These are phyloP conservation scores for Shiraia bambusicola DNA, from an alignment of 2,329 filamentous ascomycete species.

Conservation along the genomic window DNA sequence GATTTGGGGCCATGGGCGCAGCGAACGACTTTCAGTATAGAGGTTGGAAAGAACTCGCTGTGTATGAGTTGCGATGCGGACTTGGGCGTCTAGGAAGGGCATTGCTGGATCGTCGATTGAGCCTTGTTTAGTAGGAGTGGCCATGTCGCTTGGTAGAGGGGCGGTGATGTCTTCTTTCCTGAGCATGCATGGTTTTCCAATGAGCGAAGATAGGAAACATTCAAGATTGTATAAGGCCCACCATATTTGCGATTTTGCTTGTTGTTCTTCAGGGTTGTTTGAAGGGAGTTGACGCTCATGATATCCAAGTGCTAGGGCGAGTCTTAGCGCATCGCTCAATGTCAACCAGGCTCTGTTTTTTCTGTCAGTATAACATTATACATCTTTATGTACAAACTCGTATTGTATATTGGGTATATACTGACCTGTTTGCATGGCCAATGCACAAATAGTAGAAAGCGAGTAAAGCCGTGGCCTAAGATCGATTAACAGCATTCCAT, in stretches of 20 bases:
- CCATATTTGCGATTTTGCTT: conserved; percentile 39
- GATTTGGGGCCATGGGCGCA: conserved; percentile 32
- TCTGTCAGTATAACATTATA: conserved; percentile 11
- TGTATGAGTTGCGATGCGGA: conserved; percentile 4
- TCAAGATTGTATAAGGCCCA: conserved; percentile 41
- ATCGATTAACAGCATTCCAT: conserved; percentile 18
- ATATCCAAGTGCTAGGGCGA: conserved; percentile 35
- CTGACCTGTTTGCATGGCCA: conserved; percentile 35
- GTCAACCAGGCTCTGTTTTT: conserved; percentile 35
- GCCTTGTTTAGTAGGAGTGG: background rate
- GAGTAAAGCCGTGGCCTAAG: conserved; percentile 29
- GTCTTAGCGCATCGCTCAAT: conserved; percentile 35
- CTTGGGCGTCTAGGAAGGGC: conserved; percentile 8
- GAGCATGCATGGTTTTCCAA: conserved; percentile 40
- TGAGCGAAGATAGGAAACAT: conserved; percentile 34
- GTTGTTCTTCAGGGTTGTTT: conserved; percentile 19
- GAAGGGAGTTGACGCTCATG: conserved; percentile 31
- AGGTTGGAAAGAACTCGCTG: conserved; percentile 18
- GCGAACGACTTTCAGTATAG: conserved; percentile 32
- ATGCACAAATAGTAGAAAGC: conserved; percentile 40
- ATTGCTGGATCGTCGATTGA: background rate
- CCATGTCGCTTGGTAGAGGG: conserved; percentile 18
- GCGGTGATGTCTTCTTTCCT: conserved; percentile 27
- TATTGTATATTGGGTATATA: background rate
- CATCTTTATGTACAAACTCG: background rate